phyloP scores from a whole-genome alignment of 345 rosid genomes.

The Gossypium mustelinum region DNA sequence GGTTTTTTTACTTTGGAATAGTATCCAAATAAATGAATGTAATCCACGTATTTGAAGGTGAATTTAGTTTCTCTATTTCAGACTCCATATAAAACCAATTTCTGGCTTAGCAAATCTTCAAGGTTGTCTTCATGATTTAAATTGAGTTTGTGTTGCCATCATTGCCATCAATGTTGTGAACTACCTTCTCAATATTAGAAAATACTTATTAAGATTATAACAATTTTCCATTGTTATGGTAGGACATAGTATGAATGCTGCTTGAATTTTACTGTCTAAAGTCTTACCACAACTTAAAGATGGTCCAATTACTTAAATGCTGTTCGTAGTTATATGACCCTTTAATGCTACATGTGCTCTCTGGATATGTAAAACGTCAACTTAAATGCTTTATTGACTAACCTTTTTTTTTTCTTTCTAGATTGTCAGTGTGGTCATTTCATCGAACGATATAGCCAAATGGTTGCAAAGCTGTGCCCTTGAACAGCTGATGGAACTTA shows the following conservation, averaged over 20 bases:
- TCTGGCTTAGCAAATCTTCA: not conserved
- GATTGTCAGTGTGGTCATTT: constrained; percentile 48
- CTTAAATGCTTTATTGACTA: not conserved
- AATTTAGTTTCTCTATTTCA: not conserved
- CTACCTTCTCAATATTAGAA: not conserved
- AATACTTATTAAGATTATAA: not conserved
- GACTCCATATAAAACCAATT: not conserved
- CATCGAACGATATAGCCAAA: constrained; percentile 47
- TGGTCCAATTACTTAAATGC: not conserved
- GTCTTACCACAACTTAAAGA: not conserved
- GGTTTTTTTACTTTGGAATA: not conserved
- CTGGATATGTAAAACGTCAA: not conserved
- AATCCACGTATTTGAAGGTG: not conserved
- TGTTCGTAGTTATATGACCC: not conserved
- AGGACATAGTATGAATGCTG: not conserved
- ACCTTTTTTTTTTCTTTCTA: constrained; percentile 23
- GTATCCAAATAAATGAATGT: not conserved
- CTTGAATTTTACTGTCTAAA: not conserved
- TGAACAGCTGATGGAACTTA: constrained; percentile 67
- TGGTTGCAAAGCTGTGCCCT: constrained; percentile 77
- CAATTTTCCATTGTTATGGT: not conserved
- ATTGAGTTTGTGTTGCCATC: not conserved
- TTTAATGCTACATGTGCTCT: not conserved
- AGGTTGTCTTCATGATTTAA: not conserved
- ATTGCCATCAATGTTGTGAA: not conserved